A percentile compares a stretch with the other conserved stretches of the same genome.
phyloP scores from a whole-genome alignment of 768 basidiomycete genomes.

The Amanita brunnescens region DNA sequence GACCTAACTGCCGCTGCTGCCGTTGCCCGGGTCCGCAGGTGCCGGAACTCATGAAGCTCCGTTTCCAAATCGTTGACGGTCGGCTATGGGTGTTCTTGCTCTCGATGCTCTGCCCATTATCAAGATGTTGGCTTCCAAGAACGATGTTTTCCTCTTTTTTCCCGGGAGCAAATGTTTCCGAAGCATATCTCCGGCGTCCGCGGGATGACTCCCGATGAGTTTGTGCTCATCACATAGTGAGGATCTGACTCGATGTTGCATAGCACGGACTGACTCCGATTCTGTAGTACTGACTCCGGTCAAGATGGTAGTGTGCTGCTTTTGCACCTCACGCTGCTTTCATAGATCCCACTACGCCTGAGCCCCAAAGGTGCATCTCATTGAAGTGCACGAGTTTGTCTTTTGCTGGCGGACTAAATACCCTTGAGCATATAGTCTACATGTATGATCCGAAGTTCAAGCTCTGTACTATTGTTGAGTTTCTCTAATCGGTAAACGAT shows the following conservation, averaged over 20 bases:
- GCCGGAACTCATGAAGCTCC: conserved; percentile 30
- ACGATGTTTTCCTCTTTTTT: conserved; percentile 38
- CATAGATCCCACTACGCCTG: conserved; percentile 42
- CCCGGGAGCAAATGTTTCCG: conserved; percentile 44
- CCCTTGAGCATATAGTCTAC: too few species aligned
- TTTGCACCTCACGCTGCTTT: conserved; percentile 63
- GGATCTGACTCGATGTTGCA: background rate
- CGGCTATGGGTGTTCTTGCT: conserved; percentile 40
- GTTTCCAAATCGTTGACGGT: conserved; percentile 56
- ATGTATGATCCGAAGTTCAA: too few species aligned
- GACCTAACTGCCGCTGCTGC: conserved; percentile 34
- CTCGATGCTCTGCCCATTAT: conserved; percentile 44
- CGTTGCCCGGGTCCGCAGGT: conserved; percentile 36
- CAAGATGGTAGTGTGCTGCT: conserved; percentile 40
- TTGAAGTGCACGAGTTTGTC: conserved; percentile 55
- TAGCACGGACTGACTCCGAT: background rate
- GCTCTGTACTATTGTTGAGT: too few species aligned
- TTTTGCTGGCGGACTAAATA: conserved; percentile 42
- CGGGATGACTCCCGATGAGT: conserved; percentile 41
- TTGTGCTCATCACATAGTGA: conserved; percentile 46
- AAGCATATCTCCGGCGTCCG: conserved; percentile 32
- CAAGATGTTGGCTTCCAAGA: conserved; percentile 36
- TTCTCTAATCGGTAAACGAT: too few species aligned
- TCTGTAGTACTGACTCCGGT: conserved; percentile 28
- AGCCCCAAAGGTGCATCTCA: conserved; percentile 45